phyloP scores from a whole-genome alignment of 768 basidiomycete species.

The Suillus fuscotomentosus region DNA sequence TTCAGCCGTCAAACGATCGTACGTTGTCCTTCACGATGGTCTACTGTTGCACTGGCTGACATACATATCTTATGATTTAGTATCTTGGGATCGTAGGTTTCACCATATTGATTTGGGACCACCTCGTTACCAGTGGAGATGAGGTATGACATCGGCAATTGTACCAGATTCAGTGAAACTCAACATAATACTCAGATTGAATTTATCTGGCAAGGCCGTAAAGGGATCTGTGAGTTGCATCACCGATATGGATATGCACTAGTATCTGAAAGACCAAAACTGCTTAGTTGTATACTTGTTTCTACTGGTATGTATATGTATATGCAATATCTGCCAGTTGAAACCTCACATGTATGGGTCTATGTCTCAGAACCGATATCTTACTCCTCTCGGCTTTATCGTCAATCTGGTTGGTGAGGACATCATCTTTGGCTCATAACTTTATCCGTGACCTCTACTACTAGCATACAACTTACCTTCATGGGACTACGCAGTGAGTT shows the following conservation, averaged over 20 bases:
- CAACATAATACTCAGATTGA: slow-evolving; percentile 20
- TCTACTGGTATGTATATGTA: slow-evolving; percentile 25
- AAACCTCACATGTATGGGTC: not conserved
- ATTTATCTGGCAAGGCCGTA: slow-evolving; percentile 31
- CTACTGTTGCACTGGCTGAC: not conserved
- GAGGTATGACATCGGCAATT: slow-evolving; percentile 20
- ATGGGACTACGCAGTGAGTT: slow-evolving; percentile 10
- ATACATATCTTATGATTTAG: slow-evolving; percentile 22
- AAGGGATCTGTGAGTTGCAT: slow-evolving; percentile 23
- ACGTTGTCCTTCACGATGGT: not conserved
- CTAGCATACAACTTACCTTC: slow-evolving; percentile 16
- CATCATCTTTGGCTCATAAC: not conserved
- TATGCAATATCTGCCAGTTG: not conserved
- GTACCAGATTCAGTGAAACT: not conserved
- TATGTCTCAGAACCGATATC: slow-evolving; percentile 53
- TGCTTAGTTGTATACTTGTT: slow-evolving; percentile 33
- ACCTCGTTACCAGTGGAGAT: slow-evolving; percentile 31
- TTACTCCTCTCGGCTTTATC: slow-evolving; percentile 66
- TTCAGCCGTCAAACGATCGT: not conserved
- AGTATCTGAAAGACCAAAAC: slow-evolving; percentile 2
- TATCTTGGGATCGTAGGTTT: slow-evolving; percentile 50
- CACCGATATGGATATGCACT: slow-evolving; percentile 43
- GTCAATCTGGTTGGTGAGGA: slow-evolving; percentile 44
- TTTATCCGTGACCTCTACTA: not conserved
- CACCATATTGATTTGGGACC: slow-evolving; percentile 45